Conservation (phyloP, 768 basidiomycete species). For the Leccinum olivaceopallidum region DNA sequence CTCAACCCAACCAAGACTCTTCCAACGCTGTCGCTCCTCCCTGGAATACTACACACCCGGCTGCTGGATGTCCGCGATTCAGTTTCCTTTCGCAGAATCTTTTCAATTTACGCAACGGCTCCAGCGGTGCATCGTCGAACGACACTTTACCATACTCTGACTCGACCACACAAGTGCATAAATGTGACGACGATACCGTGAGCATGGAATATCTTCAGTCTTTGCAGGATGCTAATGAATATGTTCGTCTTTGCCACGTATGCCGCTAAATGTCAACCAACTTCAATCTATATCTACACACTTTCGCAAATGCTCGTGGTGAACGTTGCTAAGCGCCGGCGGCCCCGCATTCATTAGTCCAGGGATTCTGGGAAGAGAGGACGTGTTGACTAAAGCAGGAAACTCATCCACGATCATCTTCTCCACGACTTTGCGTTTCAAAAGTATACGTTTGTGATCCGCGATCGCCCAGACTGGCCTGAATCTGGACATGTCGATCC, state of each 20-base stretch:
- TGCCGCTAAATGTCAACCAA: constrained; percentile 34
- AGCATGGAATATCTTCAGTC: constrained; percentile 20
- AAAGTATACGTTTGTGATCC: constrained; percentile 47
- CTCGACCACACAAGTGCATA: constrained; percentile 12
- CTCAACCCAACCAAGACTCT: constrained; percentile 15
- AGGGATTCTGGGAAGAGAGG: constrained; percentile 1
- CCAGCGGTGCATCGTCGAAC: constrained; percentile 1
- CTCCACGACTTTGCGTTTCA: constrained; percentile 28
- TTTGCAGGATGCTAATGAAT: constrained; percentile 31
- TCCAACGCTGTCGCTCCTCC: neutral
- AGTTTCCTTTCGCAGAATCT: constrained; percentile 43
- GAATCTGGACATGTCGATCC: constrained; percentile 37
- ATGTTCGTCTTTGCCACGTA: constrained; percentile 39
- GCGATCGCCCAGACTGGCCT: constrained; percentile 34
- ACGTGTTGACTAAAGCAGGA: constrained; percentile 11
- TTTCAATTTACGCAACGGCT: constrained; percentile 33
- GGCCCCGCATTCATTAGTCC: neutral
- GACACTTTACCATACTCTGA: constrained; percentile 12
- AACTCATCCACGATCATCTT: constrained; percentile 33
- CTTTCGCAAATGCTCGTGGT: constrained; percentile 37
- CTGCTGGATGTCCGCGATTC: constrained; percentile 43
- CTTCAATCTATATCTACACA: constrained; percentile 42
- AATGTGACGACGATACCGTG: constrained; percentile 11
- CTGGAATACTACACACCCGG: neutral
- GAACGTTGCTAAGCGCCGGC: constrained; percentile 22